A percentile compares a stretch with the other conserved stretches of the same genome.
Evolutionary conservation across 192 early-diverging fungal genomes (phyloP).

Genomic region (Coemansia sp.): DNA sequence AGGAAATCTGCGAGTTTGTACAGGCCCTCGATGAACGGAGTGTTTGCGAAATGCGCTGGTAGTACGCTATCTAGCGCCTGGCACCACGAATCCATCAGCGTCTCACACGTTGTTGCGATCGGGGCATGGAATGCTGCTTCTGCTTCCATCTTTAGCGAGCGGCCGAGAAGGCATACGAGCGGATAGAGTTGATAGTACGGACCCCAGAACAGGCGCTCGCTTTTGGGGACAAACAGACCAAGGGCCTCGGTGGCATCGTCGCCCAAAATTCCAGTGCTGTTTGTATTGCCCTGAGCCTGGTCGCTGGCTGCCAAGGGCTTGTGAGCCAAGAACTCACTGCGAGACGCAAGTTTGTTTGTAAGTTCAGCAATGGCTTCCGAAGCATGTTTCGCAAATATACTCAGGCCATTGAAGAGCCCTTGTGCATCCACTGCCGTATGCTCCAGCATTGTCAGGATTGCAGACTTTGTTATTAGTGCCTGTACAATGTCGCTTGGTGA

Average conservation of each 20-base stretch:
- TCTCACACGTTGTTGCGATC: background rate
- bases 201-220: conserved; percentile 41
- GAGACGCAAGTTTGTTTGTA: conserved; percentile 13
- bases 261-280: conserved; percentile 7
- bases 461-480: conserved; percentile 25
- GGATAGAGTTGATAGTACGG: conserved; percentile 35
- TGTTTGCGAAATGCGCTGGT: conserved; percentile 24
- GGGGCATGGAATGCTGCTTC: conserved; percentile 10
- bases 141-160: conserved; percentile 29
- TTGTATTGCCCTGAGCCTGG: background rate
- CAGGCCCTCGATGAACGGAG: conserved; percentile 30
- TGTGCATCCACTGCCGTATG: conserved; percentile 21
- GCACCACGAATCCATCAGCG: conserved; percentile 25
- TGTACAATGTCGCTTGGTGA: background rate
- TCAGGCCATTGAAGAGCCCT: conserved; percentile 18
- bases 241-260: conserved; percentile 28
- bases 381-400: conserved; percentile 17
- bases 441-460: conserved; percentile 24
- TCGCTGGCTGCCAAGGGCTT: background rate
- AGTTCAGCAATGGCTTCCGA: conserved; percentile 15
- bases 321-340: conserved; percentile 14
- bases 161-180: conserved; percentile 39
- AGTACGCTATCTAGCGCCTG: conserved; percentile 14
- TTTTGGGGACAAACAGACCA: conserved; percentile 20
- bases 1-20: conserved; percentile 28